These are phyloP conservation scores for Ballota nigra DNA, from an alignment of 257 asterid genomes.

Conservation along the genomic window DNA sequence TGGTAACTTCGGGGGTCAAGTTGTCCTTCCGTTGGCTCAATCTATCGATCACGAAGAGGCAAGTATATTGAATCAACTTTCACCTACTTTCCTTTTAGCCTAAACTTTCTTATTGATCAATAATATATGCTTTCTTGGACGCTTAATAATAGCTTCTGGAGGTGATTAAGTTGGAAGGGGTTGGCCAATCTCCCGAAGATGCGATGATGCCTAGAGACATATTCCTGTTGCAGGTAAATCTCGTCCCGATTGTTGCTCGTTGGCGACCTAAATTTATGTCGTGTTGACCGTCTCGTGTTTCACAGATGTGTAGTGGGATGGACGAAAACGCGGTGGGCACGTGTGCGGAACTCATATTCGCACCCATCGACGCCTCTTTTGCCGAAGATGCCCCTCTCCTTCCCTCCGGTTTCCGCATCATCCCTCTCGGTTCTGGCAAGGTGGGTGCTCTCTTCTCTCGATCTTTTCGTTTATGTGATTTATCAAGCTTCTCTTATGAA, in stretches of 20 bases:
- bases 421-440: slow-evolving; percentile 85
- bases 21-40: slow-evolving; percentile 85
- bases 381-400: slow-evolving; percentile 94
- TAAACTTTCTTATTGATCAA: background rate
- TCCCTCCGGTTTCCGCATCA: slow-evolving; percentile 90
- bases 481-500: background rate
- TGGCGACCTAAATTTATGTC: no score
- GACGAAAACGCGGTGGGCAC: slow-evolving; percentile 90
- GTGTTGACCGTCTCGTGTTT: no score
- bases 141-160: slow-evolving; percentile 66
- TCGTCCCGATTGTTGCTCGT: background rate
- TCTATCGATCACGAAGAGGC: slow-evolving; percentile 97
- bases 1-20: slow-evolving; percentile 79
- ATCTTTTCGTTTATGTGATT: background rate
- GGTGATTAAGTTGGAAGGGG: slow-evolving; percentile 84
- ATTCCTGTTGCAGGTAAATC: slow-evolving; percentile 74
- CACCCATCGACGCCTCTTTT: slow-evolving; percentile 90
- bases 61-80: slow-evolving; percentile 28
- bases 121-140: slow-evolving; percentile 2
- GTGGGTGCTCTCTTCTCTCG: slow-evolving; percentile 30
- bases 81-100: background rate
- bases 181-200: slow-evolving; percentile 74
- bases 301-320: slow-evolving; percentile 80
- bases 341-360: slow-evolving; percentile 83
- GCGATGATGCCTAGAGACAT: slow-evolving; percentile 74